Evolutionary conservation across 495 filamentous ascomycete genomes (phyloP), one percentile per base, ranked within the genome.

Genomic region (Oidiodendron maius): DNA sequence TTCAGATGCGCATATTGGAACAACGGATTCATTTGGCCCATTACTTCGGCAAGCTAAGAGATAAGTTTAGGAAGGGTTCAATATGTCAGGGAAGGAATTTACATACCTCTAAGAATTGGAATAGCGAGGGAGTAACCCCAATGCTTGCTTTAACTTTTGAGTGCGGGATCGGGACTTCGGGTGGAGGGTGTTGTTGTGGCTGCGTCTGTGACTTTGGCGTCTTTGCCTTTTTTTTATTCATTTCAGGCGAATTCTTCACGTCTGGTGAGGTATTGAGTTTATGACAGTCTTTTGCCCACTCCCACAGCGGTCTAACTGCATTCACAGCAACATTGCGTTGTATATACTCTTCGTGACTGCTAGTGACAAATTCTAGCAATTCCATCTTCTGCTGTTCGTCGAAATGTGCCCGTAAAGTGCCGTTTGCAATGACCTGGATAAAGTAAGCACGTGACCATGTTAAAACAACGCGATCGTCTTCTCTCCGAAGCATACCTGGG

Each of bases 351-450:
- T 81, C 81, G 50, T 87, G 80, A 25, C 65, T 69, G 16, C 64
- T 70, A 0, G 80, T 78, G n/a, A 70, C 61, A 35, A 89, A 79
- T 50, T 90, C 83, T 12, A 90, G 73, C 50, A 86, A 65, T 41
- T 88, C 85, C 30, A 90, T 72, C 56, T 83, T 87, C 52, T 82
- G 77, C n/a, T 82, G 71, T 20, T 61, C 66, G 51, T 88, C 81
- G 44, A 89, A 86, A 40, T 81, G 74, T 6, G 78, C 84, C 41
- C 76, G 71, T 12, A 90, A 61, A 2, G 64, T 73, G 15, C 84
- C 83, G 17, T 63, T 75, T 1, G 79, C 72, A 40, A 88, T 77
- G 28, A 90, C 68, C 82, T 89, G 52, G 9, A n/a, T 21, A 38
- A 22, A 60, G 49, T 11, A 32, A 6, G 5, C 12, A 12, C 26